Conservation (phyloP, 2,329 filamentous ascomycete genomes). For the Trichoderma koningiopsis region DNA sequence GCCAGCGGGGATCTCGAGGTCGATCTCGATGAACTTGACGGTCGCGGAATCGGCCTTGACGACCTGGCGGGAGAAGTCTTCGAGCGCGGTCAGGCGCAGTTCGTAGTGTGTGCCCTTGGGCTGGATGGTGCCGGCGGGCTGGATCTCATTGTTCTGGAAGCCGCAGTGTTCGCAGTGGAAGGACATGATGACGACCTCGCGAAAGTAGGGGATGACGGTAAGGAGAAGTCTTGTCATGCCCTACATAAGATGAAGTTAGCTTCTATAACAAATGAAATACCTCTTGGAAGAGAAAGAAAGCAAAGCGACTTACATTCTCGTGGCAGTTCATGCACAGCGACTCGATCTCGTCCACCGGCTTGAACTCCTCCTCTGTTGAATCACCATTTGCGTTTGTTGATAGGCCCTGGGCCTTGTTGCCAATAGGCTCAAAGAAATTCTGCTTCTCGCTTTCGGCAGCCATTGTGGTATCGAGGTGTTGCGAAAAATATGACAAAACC, state of each 20-base stretch:
- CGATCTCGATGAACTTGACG: constrained; percentile 86
- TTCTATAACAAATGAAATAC: neutral
- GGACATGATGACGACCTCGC: constrained; percentile 96
- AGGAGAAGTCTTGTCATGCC: constrained; percentile 84
- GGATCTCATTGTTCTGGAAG: constrained; percentile 90
- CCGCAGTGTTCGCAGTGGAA: constrained; percentile 90
- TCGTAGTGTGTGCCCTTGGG: constrained; percentile 84
- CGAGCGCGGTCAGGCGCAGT: constrained; percentile 70
- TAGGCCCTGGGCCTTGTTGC: constrained; percentile 60
- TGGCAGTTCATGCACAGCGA: constrained; percentile 86
- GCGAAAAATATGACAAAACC: neutral
- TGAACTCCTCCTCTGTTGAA: constrained; percentile 49
- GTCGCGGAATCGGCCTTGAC: constrained; percentile 88
- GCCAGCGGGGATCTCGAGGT: constrained; percentile 89
- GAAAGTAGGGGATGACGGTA: constrained; percentile 93
- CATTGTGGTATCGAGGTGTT: constrained; percentile 41
- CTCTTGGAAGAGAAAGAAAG: neutral
- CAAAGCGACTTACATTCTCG: constrained; percentile 61
- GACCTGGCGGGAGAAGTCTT: constrained; percentile 82
- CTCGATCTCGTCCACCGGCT: constrained; percentile 69
- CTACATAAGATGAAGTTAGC: constrained; percentile 45
- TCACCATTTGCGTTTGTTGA: constrained; percentile 43
- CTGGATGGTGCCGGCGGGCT: constrained; percentile 89
- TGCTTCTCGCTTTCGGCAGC: constrained; percentile 43
- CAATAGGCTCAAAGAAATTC: constrained; percentile 65